Evolutionary conservation across 202 grass and related monocot genomes (phyloP), one percentile per base, ranked within the genome.

Genomic region (Hordeum pubiflorum): DNA sequence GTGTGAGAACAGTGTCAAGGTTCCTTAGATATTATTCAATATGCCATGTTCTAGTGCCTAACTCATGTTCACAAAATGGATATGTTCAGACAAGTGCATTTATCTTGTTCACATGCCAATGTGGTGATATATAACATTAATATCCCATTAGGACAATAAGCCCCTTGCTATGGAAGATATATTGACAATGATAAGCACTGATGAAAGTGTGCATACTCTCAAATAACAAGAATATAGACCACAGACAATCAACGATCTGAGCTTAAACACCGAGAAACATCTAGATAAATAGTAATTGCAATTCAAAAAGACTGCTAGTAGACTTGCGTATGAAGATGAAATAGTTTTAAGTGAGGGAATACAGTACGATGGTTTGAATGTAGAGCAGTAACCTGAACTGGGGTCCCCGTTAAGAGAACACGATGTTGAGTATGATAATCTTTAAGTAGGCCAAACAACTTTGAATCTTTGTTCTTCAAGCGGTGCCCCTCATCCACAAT

Each of bases 391-490:
- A 89, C 97, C 97, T 99, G 97, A 70, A 99, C 90, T 57, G 97
- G 97, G 9, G 97, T 99, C 76, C 97, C 97, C 18, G 97, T 99
- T 85, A 99, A 91, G 82, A 99, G 93, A 77, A 99, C 92, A 50
- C 97, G 91, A 75, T 99, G 97, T 56, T 86, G 91, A 44, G 97
- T 99, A 24, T 80, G 74, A 87, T 93, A 99, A 81, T 96, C 92
- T 85, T 89, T 99, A 81, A 99, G 92, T 84, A 89, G 90, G 83
- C 83, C 78, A 58, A 96, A 99, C 81, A 99, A 83, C 79, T 99
- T 99, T 6, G 96, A 99, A 82, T 99, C 96, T 91, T 99, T 99
- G 36, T 99, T 99, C 78, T 99, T 99, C 81, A 99, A 83, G 40
- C 96, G 88, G 82, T 99, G 97, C 34, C 97, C 97, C 83, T 99